Evolutionary conservation across 805 yeast genomes (phyloP).

Genomic region (Ogataea chonburiensis): DNA sequence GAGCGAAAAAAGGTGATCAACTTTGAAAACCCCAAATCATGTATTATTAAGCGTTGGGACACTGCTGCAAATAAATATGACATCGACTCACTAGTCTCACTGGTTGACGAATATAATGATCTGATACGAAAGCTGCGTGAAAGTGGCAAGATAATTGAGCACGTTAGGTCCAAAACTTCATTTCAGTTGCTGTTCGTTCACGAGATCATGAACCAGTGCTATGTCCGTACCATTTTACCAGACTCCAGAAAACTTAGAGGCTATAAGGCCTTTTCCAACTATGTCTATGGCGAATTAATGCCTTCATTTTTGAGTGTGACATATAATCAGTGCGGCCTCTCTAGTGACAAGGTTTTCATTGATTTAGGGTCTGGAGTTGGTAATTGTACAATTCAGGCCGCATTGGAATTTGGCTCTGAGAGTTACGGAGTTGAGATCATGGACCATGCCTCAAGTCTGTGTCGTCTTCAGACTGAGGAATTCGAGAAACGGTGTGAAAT

Average conservation of each 20-base stretch:
- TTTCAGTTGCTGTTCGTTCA: conserved; percentile 50
- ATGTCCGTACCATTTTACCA: conserved; percentile 78
- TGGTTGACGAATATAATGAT: conserved; percentile 45
- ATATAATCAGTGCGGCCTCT: conserved; percentile 56
- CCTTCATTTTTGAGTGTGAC: conserved; percentile 74
- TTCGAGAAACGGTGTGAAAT: conserved; percentile 55
- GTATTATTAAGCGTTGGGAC: conserved; percentile 41
- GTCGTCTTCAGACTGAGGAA: conserved; percentile 58
- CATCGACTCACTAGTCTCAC: conserved; percentile 27
- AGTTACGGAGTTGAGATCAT: conserved; percentile 91
- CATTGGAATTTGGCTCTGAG: conserved; percentile 77
- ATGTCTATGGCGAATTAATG: conserved; percentile 86
- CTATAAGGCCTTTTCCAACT: conserved; percentile 85
- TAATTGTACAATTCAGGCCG: conserved; percentile 85
- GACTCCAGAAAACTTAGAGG: conserved; percentile 58
- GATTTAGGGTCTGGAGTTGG: conserved; percentile 96
- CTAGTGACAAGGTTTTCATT: conserved; percentile 58
- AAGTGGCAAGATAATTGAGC: conserved; percentile 29
- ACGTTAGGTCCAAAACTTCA: conserved; percentile 19
- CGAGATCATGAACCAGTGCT: conserved; percentile 69
- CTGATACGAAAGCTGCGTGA: conserved; percentile 37
- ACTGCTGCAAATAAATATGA: conserved; percentile 34
- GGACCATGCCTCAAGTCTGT: conserved; percentile 73
- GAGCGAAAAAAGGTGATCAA: conserved; percentile 35
- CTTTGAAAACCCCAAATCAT: conserved; percentile 34